These are phyloP conservation scores for Pestalotiopsis sp. DNA, from an alignment of 2,329 filamentous ascomycete species.

Conservation along the genomic window DNA sequence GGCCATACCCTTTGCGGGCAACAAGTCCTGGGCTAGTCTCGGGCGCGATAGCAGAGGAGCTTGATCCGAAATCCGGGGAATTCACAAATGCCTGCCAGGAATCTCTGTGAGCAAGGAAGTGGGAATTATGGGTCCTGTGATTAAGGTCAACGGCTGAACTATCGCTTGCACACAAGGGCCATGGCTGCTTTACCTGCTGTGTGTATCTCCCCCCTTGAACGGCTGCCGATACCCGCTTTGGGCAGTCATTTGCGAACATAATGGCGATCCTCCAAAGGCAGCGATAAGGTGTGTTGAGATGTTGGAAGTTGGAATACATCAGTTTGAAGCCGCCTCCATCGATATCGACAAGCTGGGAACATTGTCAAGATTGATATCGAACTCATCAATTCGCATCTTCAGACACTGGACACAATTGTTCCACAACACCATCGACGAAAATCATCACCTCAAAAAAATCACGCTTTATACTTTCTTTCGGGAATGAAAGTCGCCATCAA, in stretches of 20 bases:
- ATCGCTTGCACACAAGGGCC: not conserved
- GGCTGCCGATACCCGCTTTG: not conserved
- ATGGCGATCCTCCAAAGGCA: not conserved
- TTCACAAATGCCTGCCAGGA: not conserved
- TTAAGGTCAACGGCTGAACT: not conserved
- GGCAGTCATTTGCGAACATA: conserved; percentile 2
- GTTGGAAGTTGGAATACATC: not conserved
- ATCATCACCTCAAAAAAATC: not conserved
- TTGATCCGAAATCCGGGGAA: conserved; percentile 9
- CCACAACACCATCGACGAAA: not conserved
- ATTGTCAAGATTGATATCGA: not conserved
- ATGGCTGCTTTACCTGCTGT: not conserved
- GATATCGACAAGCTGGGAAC: not conserved
- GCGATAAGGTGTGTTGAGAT: not conserved
- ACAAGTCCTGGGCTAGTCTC: not conserved
- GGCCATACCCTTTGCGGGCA: conserved; percentile 1
- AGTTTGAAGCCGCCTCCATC: not conserved
- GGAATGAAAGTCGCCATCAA: conserved; percentile 1
- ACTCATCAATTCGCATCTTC: not conserved
- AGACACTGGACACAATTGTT: not conserved
- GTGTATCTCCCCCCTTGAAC: not conserved
- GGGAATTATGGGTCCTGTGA: not conserved
- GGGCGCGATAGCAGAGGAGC: not conserved
- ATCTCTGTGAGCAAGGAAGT: not conserved
- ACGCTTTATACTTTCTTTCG: not conserved